Conservation (phyloP, 2,329 filamentous ascomycete species). For the Xylariaceae sp. region DNA sequence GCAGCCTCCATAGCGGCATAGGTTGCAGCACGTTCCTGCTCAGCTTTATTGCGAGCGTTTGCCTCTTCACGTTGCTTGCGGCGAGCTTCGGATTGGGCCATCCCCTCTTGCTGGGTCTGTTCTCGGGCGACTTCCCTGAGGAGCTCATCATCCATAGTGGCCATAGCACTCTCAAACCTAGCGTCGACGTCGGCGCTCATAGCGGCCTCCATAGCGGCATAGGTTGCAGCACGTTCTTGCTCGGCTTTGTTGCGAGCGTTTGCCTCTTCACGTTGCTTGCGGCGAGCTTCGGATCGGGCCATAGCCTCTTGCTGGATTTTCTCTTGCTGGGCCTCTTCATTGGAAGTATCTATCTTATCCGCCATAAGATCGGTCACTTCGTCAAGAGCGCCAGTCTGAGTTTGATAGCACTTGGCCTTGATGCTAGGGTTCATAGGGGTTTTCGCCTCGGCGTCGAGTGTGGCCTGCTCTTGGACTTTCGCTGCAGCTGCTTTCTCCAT, state of each 20-base stretch:
- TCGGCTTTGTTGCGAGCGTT: no score
- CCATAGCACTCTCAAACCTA: constrained; percentile 42
- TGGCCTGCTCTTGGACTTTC: constrained; percentile 21
- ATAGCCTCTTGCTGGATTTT: no score
- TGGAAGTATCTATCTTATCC: constrained; percentile 52
- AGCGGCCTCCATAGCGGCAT: constrained; percentile 25
- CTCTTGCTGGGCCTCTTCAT: no score
- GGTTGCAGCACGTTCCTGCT: constrained; percentile 15
- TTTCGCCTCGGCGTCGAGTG: constrained; percentile 25
- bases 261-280: no score
- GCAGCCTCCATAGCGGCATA: constrained; percentile 25
- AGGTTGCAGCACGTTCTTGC: constrained; percentile 15
- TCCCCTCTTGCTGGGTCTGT: no score
- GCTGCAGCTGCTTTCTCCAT: constrained; percentile 34
- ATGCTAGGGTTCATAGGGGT: constrained; percentile 29
- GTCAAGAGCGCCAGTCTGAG: constrained; percentile 38
- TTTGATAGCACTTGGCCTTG: constrained; percentile 40
- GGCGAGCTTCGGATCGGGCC: no score
- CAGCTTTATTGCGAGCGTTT: no score
- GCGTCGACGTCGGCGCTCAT: constrained; percentile 36
- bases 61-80: no score
- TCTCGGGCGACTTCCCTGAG: no score
- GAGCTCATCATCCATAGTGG: constrained; percentile 54
- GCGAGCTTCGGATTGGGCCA: no score
- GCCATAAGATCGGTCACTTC: constrained; percentile 36